Base-by-base conservation (phyloP, 768 basidiomycete genomes). In the Sarcomyxa edulis region DNA sequence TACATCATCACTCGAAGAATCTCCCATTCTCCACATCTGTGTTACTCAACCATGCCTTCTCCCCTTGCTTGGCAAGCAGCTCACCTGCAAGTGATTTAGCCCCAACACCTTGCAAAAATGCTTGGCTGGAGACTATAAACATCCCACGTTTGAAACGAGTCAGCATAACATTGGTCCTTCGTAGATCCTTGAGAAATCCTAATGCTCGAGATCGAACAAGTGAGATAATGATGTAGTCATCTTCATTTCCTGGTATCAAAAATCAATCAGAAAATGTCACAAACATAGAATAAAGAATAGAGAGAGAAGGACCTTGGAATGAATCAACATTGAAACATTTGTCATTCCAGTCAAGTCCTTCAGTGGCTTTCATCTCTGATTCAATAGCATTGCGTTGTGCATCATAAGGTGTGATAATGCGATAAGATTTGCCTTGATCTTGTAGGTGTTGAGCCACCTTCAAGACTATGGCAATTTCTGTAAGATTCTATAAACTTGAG, bases 91-190 rank as follows among this genome's bases (percentile, higher is more conserved):
- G 51, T 24, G 67, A 69, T 5, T 54, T 47, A n/a, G 60, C 55
- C 35, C 76, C 86, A 51, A 58, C 50, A 7, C 71, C 71, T n/a
- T 52, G 47, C 27, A 91, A 62, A 51, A 90, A 91, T 12, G 61
- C 61, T 46, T 65, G 63, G 48, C 68, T 84, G 15, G 81, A 69
- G 36, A 82, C 65, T 48, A 92, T 82, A 42, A 78, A 78, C 86
- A 91, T 90, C 21, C 78, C 81, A 35, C 61, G 67, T 55, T 83
- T 82, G 68, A 82, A 88, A 25, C 89, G 75, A 32, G 79, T 82
- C 6, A 91, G 78, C 86, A 92, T 89, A 42, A 92, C 88, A 78
- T 92, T 91, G 37, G 84, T 81, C 12, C 89, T 71, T 20, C 81
- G 71, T 7, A 69, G 47, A 49, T 79, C 79, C 10, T 58, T 52